These are phyloP conservation scores for Protomyces arabidopsidicola DNA, from an alignment of 1,139 yeast genomes.

Conservation along the genomic window DNA sequence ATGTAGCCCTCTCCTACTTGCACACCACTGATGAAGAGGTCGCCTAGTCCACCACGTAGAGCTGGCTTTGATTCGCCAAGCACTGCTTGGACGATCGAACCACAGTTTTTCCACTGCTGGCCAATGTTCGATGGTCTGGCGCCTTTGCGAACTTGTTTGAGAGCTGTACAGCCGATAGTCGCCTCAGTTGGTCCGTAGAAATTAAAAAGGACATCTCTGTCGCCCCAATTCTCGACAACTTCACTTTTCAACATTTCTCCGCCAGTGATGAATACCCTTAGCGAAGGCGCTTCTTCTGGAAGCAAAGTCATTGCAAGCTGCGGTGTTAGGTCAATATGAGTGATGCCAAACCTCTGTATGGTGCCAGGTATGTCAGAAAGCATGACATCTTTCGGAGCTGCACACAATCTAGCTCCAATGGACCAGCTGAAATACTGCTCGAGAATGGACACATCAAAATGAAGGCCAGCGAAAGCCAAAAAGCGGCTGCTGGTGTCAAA, in stretches of 20 bases:
- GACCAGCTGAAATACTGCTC: slow-evolving; percentile 37
- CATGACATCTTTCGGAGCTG: slow-evolving; percentile 34
- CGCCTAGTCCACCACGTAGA: slow-evolving; percentile 35
- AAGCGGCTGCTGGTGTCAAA: slow-evolving; percentile 31
- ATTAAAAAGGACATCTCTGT: slow-evolving; percentile 33
- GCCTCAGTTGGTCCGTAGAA: slow-evolving; percentile 37
- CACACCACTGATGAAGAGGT: slow-evolving; percentile 33
- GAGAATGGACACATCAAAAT: slow-evolving; percentile 36
- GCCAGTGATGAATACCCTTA: slow-evolving; percentile 36
- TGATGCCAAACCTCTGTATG: slow-evolving; percentile 29
- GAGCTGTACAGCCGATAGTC: slow-evolving; percentile 35
- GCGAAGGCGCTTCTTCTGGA: slow-evolving; percentile 33
- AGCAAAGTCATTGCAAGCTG: slow-evolving; percentile 34
- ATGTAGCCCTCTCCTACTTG: slow-evolving; percentile 35
- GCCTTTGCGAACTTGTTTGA: slow-evolving; percentile 31
- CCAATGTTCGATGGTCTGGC: slow-evolving; percentile 35
- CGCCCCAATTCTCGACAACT: slow-evolving; percentile 35
- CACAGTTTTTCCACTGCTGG: slow-evolving; percentile 35
- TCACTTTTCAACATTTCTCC: slow-evolving; percentile 35
- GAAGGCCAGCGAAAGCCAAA: slow-evolving; percentile 35
- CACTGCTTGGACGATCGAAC: slow-evolving; percentile 31
- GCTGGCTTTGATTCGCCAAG: slow-evolving; percentile 30
- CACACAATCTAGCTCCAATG: slow-evolving; percentile 33
- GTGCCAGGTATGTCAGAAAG: slow-evolving; percentile 31
- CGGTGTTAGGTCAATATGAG: slow-evolving; percentile 36